Evolutionary conservation across 176 grass and related monocot genomes (phyloP).

Genomic region (Elaeis guineensis): DNA sequence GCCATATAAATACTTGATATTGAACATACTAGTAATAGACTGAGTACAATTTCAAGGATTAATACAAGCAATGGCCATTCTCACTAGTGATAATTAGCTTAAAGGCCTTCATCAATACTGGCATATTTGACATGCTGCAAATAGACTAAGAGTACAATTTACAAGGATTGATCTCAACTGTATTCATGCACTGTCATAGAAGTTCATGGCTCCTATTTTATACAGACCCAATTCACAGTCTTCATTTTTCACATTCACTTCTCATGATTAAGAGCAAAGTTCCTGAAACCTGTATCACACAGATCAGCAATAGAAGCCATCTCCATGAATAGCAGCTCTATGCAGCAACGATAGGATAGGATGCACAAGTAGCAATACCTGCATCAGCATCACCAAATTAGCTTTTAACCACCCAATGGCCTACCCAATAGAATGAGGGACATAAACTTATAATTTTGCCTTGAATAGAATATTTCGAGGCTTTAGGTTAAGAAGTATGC

Average conservation of each 20-base stretch:
- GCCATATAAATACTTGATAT: too few species aligned
- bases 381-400: constrained; percentile 9
- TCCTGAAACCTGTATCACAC: neutral
- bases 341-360: constrained; percentile 56
- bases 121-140: too few species aligned
- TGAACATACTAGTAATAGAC: too few species aligned
- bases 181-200: too few species aligned
- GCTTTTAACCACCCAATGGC: neutral
- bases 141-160: too few species aligned
- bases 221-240: constrained; percentile 17
- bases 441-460: neutral
- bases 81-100: too few species aligned
- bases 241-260: constrained; percentile 14
- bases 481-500: neutral
- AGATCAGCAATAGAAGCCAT: neutral
- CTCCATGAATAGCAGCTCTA: constrained; percentile 3
- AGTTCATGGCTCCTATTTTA: neutral
- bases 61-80: too few species aligned
- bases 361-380: constrained; percentile 77
- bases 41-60: too few species aligned
- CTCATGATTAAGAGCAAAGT: constrained; percentile 18
- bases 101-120: too few species aligned
- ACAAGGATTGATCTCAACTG: too few species aligned
- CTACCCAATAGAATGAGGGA: neutral
- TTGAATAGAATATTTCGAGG: neutral